Conservation (phyloP, 306 rosid species). For the Trifolium dubium region DNA sequence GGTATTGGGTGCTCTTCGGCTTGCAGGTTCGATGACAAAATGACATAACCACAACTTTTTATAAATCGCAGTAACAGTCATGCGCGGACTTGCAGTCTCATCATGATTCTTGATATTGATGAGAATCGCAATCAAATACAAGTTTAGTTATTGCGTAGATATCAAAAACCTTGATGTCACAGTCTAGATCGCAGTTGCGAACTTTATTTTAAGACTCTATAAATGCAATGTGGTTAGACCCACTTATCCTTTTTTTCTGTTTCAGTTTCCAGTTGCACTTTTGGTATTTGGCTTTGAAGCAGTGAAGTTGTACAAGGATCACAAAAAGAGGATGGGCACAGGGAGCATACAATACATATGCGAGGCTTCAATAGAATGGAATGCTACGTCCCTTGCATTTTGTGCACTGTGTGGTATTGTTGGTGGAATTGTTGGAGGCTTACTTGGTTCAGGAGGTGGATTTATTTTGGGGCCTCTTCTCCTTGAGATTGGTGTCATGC, state of each 20-base stretch:
- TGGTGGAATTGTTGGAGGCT: constrained; percentile 86
- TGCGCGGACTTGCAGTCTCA: background rate
- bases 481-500: constrained; percentile 89
- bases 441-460: constrained; percentile 92
- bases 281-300: constrained; percentile 79
- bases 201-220: background rate
- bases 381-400: constrained; percentile 58
- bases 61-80: background rate
- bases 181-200: background rate
- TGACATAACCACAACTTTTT: constrained; percentile 23
- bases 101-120: background rate
- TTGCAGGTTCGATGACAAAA: constrained; percentile 57
- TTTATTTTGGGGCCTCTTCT: constrained; percentile 88
- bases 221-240: background rate
- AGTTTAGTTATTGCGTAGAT: background rate
- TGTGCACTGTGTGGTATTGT: constrained; percentile 80
- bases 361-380: constrained; percentile 92
- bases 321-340: constrained; percentile 61
- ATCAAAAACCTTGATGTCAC: background rate
- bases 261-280: constrained; percentile 75
- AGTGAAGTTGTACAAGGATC: constrained; percentile 65
- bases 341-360: constrained; percentile 70
- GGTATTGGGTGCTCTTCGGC: constrained; percentile 85
- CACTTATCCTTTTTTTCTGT: constrained; percentile 11
- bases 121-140: background rate